Evolutionary conservation across 2,329 filamentous ascomycete genomes (phyloP).

Genomic region (Immersiporthe knoxdaviesiana): DNA sequence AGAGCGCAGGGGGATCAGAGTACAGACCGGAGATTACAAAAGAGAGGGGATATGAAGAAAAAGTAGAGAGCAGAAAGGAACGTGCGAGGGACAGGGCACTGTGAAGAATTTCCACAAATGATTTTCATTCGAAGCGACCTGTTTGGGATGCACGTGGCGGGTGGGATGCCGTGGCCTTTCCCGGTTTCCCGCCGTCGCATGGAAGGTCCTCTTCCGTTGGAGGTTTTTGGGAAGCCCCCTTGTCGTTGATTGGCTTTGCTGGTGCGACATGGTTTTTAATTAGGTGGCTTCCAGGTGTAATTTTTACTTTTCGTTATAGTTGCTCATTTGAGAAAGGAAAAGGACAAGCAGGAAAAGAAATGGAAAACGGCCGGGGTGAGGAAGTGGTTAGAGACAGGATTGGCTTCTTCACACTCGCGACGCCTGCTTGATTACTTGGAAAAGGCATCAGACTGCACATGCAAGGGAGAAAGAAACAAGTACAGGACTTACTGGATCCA

Average conservation of each 20-base stretch:
- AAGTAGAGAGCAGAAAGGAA: background rate
- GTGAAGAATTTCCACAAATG: conserved; percentile 28
- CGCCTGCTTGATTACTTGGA: background rate
- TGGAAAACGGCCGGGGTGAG: background rate
- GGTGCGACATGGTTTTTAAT: background rate
- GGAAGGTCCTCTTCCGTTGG: conserved; percentile 24
- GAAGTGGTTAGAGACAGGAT: background rate
- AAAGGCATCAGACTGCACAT: background rate
- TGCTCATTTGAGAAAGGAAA: background rate
- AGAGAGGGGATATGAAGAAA: background rate
- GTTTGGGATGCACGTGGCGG: background rate
- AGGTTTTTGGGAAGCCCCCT: conserved; percentile 13
- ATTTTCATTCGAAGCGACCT: conserved; percentile 4
- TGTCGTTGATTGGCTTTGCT: background rate
- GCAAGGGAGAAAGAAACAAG: too few species aligned
- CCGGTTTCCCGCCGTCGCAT: conserved; percentile 21
- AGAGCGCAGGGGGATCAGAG: background rate
- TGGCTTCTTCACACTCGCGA: background rate
- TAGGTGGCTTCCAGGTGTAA: background rate
- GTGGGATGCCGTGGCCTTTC: background rate
- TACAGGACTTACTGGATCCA: background rate
- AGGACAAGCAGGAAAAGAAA: background rate
- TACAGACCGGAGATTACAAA: background rate
- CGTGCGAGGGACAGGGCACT: background rate
- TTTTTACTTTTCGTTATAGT: too few species aligned